phyloP scores from a whole-genome alignment of 78 protist genomes.

The Dictyostelium intermedium region DNA sequence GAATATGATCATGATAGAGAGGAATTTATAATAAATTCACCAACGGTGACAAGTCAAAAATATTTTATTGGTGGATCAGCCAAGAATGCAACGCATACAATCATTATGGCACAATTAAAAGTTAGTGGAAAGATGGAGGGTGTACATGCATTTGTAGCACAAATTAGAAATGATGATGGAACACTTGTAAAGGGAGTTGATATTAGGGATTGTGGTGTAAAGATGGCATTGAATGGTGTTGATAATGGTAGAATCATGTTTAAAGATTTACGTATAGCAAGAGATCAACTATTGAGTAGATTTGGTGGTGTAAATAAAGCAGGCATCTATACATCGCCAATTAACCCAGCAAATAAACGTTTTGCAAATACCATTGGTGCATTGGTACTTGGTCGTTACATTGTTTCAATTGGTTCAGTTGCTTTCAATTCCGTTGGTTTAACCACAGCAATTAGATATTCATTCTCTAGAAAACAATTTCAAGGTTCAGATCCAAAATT shows the following conservation, averaged over 20 bases:
- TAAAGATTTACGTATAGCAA: conserved; percentile 45
- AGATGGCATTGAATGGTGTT: conserved; percentile 84
- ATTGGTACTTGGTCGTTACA: conserved; percentile 61
- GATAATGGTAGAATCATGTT: conserved; percentile 81
- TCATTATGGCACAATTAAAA: conserved; percentile 57
- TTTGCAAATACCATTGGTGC: conserved; percentile 75
- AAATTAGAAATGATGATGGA: conserved; percentile 34
- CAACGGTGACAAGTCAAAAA: conserved; percentile 68
- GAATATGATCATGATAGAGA: conserved; percentile 51
- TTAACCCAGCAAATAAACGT: conserved; percentile 55
- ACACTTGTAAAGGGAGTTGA: conserved; percentile 3
- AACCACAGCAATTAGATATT: conserved; percentile 7
- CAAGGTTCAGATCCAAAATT: background rate
- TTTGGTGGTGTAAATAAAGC: conserved; percentile 78
- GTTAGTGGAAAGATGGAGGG: conserved; percentile 70
- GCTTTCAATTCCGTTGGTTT: conserved; percentile 30
- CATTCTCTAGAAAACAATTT: conserved; percentile 67
- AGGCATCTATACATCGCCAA: conserved; percentile 57
- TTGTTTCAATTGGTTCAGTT: conserved; percentile 50
- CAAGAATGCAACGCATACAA: conserved; percentile 10
- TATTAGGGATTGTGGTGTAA: conserved; percentile 74
- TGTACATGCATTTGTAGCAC: conserved; percentile 64
- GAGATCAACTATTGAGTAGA: conserved; percentile 53
- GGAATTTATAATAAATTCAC: conserved; percentile 71
- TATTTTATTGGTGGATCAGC: conserved; percentile 80